Evolutionary conservation across 495 filamentous ascomycete genomes (phyloP), one percentile per base, ranked within the genome.

Genomic region (Aspergillus sparsus): DNA sequence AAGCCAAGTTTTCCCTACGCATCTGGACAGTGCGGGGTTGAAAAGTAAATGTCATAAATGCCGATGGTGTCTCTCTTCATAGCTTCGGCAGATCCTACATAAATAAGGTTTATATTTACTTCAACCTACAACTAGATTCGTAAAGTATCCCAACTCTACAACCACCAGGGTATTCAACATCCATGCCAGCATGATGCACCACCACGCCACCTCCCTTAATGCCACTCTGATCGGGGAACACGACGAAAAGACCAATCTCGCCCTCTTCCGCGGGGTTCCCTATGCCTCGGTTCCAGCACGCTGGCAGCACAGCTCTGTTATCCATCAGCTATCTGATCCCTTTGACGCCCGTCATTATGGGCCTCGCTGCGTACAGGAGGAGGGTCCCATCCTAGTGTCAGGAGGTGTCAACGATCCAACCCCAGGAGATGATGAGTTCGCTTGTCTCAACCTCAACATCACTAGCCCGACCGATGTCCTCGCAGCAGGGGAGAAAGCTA

Each of bases 381-480:
- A 45, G 3, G 42, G 42, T 7, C 12, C 3, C 3, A 15, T 45
- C n/a, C 42, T 45, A 1, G 42, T 45, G 1, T 45, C 10, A 7
- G 42, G 42, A 12, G 42, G 42, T 16, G 42, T 45, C n/a, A 45
- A 45, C 42, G 42, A 45, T 12, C 42, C 42, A 15, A 45, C n/a
- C n/a, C 42, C 42, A 7, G 42, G 42, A 12, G 42, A 45, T 45
- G 42, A 45, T 45, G 42, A 45, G n/a, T 45, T 45, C 16, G 42
- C 42, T 15, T 45, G 42, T 45, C 42, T 45, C 42, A 45, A 45
- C 42, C 42, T 45, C 42, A 45, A 45, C 42, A 15, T 45, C 16
- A 12, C 42, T n/a, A n/a, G 42, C 42, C 42, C 42, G 7, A n/a
- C 9, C 12, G 42, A 7, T 12, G 42, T 15, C 11, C 42, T 45